Conservation (phyloP, 169 alveolate genomes). For the Neospora caninum region DNA sequence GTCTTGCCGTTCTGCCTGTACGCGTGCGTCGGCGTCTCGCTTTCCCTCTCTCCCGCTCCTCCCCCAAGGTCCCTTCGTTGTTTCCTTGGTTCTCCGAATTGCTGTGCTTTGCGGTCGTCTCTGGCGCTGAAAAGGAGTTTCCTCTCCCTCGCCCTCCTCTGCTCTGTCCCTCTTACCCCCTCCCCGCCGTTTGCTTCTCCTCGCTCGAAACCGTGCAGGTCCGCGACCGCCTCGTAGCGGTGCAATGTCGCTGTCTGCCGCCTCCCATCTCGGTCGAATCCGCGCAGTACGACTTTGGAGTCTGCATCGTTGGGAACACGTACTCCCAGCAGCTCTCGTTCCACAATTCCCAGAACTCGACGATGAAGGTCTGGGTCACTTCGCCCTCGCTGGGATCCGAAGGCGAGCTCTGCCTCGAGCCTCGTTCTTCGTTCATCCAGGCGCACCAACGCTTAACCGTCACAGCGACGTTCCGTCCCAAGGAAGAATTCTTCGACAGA, state of each 20-base stretch:
- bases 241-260: constrained; percentile 56
- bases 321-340: constrained; percentile 49
- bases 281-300: constrained; percentile 55
- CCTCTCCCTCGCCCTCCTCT: no score
- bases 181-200: background rate
- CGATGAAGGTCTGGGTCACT: constrained; percentile 56
- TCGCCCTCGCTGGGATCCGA: constrained; percentile 41
- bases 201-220: background rate
- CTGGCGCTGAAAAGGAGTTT: no score
- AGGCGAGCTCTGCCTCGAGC: constrained; percentile 62
- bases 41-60: no score
- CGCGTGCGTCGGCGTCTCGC: no score
- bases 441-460: constrained; percentile 33
- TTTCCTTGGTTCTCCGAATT: no score
- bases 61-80: no score
- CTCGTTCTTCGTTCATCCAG: constrained; percentile 54
- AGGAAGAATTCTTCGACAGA: constrained; percentile 37
- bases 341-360: constrained; percentile 27
- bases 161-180: no score
- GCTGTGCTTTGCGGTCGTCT: no score
- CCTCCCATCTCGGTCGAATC: constrained; percentile 60
- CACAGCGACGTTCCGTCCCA: constrained; percentile 43
- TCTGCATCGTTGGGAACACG: constrained; percentile 42
- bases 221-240: constrained; percentile 34
- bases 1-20: no score